Percentiles rank a stretch among this genome's conserved stretches.
These are phyloP conservation scores for Saccharomycopsis capsularis DNA, from an alignment of 805 yeast species.

Conservation along the genomic window DNA sequence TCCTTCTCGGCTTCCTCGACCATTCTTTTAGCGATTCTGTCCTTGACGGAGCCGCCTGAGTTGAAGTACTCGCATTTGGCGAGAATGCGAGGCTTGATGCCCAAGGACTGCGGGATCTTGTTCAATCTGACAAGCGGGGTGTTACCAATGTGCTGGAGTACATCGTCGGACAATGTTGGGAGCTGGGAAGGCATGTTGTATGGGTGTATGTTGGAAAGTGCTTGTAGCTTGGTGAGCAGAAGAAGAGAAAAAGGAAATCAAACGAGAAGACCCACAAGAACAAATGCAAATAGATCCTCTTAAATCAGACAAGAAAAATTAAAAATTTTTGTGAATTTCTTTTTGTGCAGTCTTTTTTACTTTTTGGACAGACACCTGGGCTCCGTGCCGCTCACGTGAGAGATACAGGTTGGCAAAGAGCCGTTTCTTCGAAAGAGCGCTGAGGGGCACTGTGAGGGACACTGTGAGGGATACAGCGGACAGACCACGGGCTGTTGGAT, in stretches of 20 bases:
- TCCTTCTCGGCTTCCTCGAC: conserved; percentile 74
- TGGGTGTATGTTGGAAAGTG: neutral
- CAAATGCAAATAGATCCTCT: no score
- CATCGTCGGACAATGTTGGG: conserved; percentile 42
- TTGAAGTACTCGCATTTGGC: conserved; percentile 80
- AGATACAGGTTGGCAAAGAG: no score
- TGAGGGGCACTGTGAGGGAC: no score
- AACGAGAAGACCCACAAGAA: no score
- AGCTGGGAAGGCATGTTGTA: conserved; percentile 12
- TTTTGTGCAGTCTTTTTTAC: no score
- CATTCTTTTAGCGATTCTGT: conserved; percentile 83
- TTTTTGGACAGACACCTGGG: no score
- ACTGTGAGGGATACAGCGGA: no score
- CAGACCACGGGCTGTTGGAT: no score
- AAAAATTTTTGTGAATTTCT: no score
- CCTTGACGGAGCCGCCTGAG: conserved; percentile 88
- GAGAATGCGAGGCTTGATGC: conserved; percentile 62
- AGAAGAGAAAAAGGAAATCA: neutral
- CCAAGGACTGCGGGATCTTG: conserved; percentile 67
- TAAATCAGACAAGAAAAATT: no score
- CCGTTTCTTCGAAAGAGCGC: no score
- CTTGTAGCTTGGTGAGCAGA: neutral
- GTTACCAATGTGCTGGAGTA: conserved; percentile 75
- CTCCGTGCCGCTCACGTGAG: no score
- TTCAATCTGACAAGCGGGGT: conserved; percentile 74